Percentiles rank a stretch among this genome's conserved stretches.
Evolutionary conservation across 306 rosid species (phyloP).

Genomic region (Ceratonia siliqua): DNA sequence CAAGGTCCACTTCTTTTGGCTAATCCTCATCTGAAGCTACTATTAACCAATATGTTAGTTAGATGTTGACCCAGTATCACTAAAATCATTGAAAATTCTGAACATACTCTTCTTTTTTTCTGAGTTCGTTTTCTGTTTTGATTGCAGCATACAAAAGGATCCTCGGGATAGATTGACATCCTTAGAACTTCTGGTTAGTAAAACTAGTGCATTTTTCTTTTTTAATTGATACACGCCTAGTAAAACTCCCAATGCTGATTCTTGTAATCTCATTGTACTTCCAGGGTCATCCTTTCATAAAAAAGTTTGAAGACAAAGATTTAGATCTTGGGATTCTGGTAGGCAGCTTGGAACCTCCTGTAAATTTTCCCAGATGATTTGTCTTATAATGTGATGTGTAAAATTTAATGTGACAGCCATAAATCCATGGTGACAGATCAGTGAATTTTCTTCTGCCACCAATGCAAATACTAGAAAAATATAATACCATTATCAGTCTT

Average conservation of each 20-base stretch:
- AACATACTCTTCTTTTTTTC: slow-evolving; percentile 9
- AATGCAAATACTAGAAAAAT: slow-evolving; percentile 27
- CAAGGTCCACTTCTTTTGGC: neutral
- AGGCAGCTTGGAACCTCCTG: slow-evolving; percentile 90
- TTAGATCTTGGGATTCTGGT: slow-evolving; percentile 89
- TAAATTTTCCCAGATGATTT: slow-evolving; percentile 69
- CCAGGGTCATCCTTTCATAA: slow-evolving; percentile 91
- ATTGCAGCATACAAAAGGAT: slow-evolving; percentile 89
- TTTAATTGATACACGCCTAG: neutral
- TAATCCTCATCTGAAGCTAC: neutral
- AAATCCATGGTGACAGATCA: slow-evolving; percentile 39
- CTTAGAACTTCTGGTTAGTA: slow-evolving; percentile 88
- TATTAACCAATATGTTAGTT: slow-evolving; percentile 9
- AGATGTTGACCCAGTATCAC: neutral
- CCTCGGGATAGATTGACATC: slow-evolving; percentile 75
- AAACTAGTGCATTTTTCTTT: neutral
- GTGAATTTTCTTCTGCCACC: slow-evolving; percentile 30
- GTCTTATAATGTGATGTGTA: slow-evolving; percentile 36
- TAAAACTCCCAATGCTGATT: slow-evolving; percentile 16
- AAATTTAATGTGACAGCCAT: slow-evolving; percentile 33
- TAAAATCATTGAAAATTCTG: neutral
- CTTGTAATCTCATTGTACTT: slow-evolving; percentile 30
- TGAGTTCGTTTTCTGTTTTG: slow-evolving; percentile 32
- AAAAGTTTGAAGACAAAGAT: slow-evolving; percentile 95
- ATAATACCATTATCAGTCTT: slow-evolving; percentile 17